phyloP scores from a whole-genome alignment of 306 rosid species.

The Begonia masoniana region DNA sequence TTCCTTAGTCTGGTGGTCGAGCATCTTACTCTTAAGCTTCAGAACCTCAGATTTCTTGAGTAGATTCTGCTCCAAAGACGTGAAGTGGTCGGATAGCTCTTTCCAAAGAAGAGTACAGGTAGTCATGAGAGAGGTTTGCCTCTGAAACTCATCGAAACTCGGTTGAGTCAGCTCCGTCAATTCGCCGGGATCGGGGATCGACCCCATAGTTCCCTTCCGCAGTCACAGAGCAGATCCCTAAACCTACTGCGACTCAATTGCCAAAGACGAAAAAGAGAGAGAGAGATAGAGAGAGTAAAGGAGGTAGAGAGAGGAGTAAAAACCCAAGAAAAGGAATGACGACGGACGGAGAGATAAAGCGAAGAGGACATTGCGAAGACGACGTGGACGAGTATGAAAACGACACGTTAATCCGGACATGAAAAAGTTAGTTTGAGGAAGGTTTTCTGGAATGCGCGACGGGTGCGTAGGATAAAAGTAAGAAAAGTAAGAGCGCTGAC shows the following conservation, averaged over 20 bases:
- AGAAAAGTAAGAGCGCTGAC: slow-evolving; percentile 1
- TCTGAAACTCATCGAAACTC: slow-evolving; percentile 83
- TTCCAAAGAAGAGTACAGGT: slow-evolving; percentile 96
- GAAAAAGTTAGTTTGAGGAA: slow-evolving; percentile 17
- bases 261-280: slow-evolving; percentile 6
- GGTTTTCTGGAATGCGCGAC: slow-evolving; percentile 34
- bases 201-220: slow-evolving; percentile 45
- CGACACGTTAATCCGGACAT: slow-evolving; percentile 44
- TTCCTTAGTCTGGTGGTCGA: slow-evolving; percentile 50
- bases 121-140: slow-evolving; percentile 91
- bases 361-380: slow-evolving; percentile 11
- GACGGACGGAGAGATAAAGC: slow-evolving; percentile 10
- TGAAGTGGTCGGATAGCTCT: slow-evolving; percentile 90
- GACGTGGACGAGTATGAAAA: slow-evolving; percentile 19
- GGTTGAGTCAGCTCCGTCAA: slow-evolving; percentile 62
- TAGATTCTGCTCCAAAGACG: slow-evolving; percentile 57
- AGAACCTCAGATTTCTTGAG: slow-evolving; percentile 65
- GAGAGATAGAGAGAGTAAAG: slow-evolving; percentile 6
- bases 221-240: not conserved
- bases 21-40: slow-evolving; percentile 36
- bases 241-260: slow-evolving; percentile 8
- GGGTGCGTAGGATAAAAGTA: slow-evolving; percentile 11
- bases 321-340: slow-evolving; percentile 13
- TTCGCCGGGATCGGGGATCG: slow-evolving; percentile 99
- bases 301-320: slow-evolving; percentile 13